Evolutionary conservation across 768 basidiomycete species (phyloP).

Genomic region (Rhodotorula taiwanensis): DNA sequence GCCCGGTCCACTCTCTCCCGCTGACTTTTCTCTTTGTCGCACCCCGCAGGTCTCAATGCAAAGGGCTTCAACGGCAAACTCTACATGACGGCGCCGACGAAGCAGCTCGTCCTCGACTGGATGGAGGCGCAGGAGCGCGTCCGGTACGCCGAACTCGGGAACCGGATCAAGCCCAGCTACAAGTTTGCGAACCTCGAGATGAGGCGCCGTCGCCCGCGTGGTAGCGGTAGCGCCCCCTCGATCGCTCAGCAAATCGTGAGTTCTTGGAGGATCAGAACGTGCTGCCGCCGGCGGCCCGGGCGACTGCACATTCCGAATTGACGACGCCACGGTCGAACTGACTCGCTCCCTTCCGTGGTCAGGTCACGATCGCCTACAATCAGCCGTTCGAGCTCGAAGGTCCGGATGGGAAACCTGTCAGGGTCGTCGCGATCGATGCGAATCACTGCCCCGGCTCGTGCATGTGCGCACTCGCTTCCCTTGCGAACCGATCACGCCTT

Average conservation of each 20-base stretch:
- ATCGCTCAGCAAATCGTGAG: constrained; percentile 48
- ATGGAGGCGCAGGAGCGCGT: constrained; percentile 55
- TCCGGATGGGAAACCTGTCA: constrained; percentile 54
- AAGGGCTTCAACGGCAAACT: constrained; percentile 66
- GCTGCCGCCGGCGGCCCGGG: not conserved
- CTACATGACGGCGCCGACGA: constrained; percentile 74
- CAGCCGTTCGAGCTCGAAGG: constrained; percentile 58
- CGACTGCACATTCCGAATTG: not conserved
- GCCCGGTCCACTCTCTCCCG: no score
- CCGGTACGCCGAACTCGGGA: constrained; percentile 53
- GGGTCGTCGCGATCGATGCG: constrained; percentile 74
- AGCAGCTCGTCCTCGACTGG: constrained; percentile 63
- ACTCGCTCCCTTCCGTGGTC: not conserved
- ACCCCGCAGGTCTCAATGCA: constrained; percentile 57
- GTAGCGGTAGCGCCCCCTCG: constrained; percentile 74
- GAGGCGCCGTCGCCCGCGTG: no score
- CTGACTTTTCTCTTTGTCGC: no score
- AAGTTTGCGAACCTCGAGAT: constrained; percentile 73
- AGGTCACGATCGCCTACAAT: constrained; percentile 60
- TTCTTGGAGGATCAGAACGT: no score
- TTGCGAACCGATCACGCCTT: no score
- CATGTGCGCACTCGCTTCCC: constrained; percentile 59
- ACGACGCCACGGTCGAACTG: no score
- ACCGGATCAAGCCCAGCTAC: constrained; percentile 48
- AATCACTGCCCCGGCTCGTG: constrained; percentile 93